Evolutionary conservation across 2,329 filamentous ascomycete genomes (phyloP), one percentile per base, ranked within the genome.

Genomic region (Ophiostoma sp.): DNA sequence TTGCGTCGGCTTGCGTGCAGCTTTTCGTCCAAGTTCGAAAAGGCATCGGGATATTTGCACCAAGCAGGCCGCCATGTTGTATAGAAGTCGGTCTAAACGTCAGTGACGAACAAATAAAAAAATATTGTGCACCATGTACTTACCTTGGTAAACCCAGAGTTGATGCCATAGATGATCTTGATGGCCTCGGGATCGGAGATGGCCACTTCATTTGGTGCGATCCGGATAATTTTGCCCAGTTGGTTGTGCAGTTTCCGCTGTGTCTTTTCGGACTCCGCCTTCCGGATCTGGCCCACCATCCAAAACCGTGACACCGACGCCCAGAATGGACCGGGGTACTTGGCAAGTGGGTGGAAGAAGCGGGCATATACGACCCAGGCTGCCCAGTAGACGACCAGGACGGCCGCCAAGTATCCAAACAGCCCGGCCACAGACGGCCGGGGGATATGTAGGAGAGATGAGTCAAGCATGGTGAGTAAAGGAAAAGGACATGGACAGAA

Each of bases 31-130:
- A 28, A 22, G n/a, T 42, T 17, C 15, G 63, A 8, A 9, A 68
- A 68, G 17, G n/a, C n/a, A 25, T 68, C 63, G n/a, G 63, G 63
- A 12, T 68, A 68, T 12, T 25, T n/a, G 63, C 63, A 68, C 39
- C 39, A 48, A 22, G 63, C 25, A 11, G 63, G 63, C n/a, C 63
- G 63, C 63, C 63, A 68, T 6, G 36, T 8, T 11, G 39, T 48
- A 12, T 68, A 68, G 22, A 68, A 68, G 42, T 68, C 63, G 17
- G 63, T 68, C 63, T 68, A 28, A 6, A 11, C 48, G 17, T 50
- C 17, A 50, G 48, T n/a, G 48, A 7, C 7, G 8, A 50, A n/a
- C 48, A n/a, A 3, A 9, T n/a, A 50, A n/a, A 50, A 3, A 8
- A 19, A 19, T n/a, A n/a, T 8, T 5, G 48, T 4, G 48, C 17